Evolutionary conservation across 2,329 filamentous ascomycete species (phyloP), one percentile per base, ranked within the genome.

Genomic region (Coleophoma eucalyptorum): DNA sequence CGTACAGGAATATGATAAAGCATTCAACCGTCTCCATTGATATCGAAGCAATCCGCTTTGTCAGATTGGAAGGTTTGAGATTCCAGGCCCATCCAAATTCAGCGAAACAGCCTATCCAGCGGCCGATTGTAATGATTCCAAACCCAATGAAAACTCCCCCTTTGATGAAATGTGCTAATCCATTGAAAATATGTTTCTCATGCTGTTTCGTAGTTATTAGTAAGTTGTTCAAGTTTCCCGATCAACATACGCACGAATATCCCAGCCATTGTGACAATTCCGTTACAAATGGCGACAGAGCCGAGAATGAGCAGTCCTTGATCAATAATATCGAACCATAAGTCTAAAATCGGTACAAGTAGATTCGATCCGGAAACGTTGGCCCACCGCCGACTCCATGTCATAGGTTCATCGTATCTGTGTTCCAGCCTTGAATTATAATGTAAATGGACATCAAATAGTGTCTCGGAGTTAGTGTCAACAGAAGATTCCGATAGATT

Each of bases 161-260:
- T 34, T 49, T 49, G 46, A 49, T 49, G n/a, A 49, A 49, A 43
- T 49, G 46, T 33, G 46, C 46, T n/a, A 49, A 43, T 43, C 46
- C 37, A 49, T 43, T 49, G 20, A 49, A 48, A 50, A 50, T 31
- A 40, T 50, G 48, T 34, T 50, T 46, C 31, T 31, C 48, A 12
- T 46, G 44, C 50, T 51, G 45, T 51, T 51, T 48, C 37, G 42
- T 48, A 43, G 31, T 7, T 45, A 35, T 51, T 43, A 51, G 46
- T 37, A 33, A 48, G 37, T 48, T 43, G 41, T 49, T 31, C 48
- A 49, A 45, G 32, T 43, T 48, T 38, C 35, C 35, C 35, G 35
- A 50, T 50, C 19, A 50, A 42, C 42, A 46, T 50, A 50, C 48
- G 42, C 33, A 50, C 48, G 19, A 50, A 50, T 37, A 50, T 46